Evolutionary conservation across 1,284 basidiomycete genomes (phyloP), one percentile per base, ranked within the genome.

Genomic region (Cryptococcus sp.): DNA sequence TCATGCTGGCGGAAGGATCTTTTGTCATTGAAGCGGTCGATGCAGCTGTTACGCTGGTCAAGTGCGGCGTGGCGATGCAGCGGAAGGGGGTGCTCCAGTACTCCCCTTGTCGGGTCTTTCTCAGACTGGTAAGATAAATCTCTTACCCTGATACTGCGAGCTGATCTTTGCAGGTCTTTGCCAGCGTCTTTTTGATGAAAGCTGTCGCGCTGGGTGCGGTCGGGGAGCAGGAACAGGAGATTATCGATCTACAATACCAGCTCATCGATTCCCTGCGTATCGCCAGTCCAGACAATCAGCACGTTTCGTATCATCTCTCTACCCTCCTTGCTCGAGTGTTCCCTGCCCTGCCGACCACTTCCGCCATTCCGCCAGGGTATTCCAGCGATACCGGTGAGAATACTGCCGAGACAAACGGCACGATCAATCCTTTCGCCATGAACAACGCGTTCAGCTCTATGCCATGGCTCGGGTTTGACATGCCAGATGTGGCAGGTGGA

Each of bases 11-110:
- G 5, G 51, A 52, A 33, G 51, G 51, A 4, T 47, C 51, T 7
- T 52, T 52, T 22, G 47, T 52, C 43, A 47, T 52, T 19, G 51
- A 52, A 19, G 51, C 51, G 10, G 51, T 52, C 6, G 51, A 52
- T 24, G 46, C 51, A 12, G 51, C 51, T 11, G 24, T 43, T 18
- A 47, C 46, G 18, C 31, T 52, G n/a, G 47, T 52, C 12, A 48
- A 45, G 19, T 52, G 47, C 32, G 51, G 51, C 16, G 44, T 52
- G 16, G 32, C 46, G 5, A 48, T 52, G 51, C 46, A 45, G 16
- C 36, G 26, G 39, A 52, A 52, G 34, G 51, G 45, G 5, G 24
- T 48, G 11, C 31, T 52, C 26, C 24, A 42, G 31, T 43, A 45
- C 42, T 52, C 42, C 28, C 51, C 51, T 4, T 40, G 43, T 33